Evolutionary conservation across 2,329 filamentous ascomycete genomes (phyloP).

Genomic region (Nemania bipapillata): DNA sequence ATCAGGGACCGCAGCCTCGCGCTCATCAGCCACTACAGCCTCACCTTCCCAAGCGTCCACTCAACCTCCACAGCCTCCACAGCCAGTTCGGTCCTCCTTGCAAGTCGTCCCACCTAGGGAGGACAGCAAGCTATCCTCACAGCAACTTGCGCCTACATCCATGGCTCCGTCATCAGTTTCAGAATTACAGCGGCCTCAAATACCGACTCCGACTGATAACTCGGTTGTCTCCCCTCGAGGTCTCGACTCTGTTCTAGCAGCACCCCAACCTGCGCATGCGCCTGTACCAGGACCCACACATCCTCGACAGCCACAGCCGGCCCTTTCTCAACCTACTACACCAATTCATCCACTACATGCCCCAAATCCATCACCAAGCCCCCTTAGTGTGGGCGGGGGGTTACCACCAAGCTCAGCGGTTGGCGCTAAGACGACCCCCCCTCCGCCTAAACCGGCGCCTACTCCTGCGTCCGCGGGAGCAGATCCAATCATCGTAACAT

Average conservation of each 20-base stretch:
- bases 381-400: background rate
- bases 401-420: background rate
- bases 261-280: slow-evolving; percentile 47
- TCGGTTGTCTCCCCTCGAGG: slow-evolving; percentile 45
- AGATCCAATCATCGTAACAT: slow-evolving; percentile 84
- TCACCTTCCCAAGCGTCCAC: slow-evolving; percentile 21
- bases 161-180: slow-evolving; percentile 21
- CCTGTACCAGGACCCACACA: slow-evolving; percentile 36
- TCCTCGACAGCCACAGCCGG: slow-evolving; percentile 49
- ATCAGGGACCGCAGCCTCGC: slow-evolving; percentile 42
- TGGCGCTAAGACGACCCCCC: slow-evolving; percentile 24
- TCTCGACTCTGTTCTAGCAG: slow-evolving; percentile 50
- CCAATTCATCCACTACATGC: slow-evolving; percentile 44
- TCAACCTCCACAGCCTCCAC: slow-evolving; percentile 16
- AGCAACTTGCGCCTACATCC: slow-evolving; percentile 42
- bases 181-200: slow-evolving; percentile 37
- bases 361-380: slow-evolving; percentile 36
- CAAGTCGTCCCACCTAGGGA: slow-evolving; percentile 20
- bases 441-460: slow-evolving; percentile 41
- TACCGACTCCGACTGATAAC: slow-evolving; percentile 33
- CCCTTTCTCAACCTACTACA: slow-evolving; percentile 48
- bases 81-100: slow-evolving; percentile 10
- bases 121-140: slow-evolving; percentile 11
- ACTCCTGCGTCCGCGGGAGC: slow-evolving; percentile 48
- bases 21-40: slow-evolving; percentile 17